Conservation (phyloP, 176 grass and related monocot species). For the Bothriochloa decipiens region DNA sequence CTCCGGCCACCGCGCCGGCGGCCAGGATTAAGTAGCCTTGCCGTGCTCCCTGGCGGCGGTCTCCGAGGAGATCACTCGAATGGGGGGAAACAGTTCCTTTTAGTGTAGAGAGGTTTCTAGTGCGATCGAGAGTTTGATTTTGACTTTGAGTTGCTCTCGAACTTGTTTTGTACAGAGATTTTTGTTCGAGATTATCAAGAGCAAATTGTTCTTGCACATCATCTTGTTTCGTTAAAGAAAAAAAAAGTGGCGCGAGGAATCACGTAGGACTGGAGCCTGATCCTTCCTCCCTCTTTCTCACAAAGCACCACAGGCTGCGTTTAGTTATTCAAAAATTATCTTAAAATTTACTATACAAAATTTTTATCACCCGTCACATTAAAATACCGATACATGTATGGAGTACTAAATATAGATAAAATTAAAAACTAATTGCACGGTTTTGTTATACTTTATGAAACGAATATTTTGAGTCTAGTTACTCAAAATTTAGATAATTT, state of each 20-base stretch:
- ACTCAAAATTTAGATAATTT: too few species aligned
- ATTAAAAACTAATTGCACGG: too few species aligned
- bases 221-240: not conserved
- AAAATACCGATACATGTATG: too few species aligned
- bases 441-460: too few species aligned
- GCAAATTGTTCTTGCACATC: conserved; percentile 24
- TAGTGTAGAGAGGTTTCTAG: conserved; percentile 31
- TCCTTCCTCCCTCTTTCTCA: not conserved
- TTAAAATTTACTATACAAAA: too few species aligned
- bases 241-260: not conserved
- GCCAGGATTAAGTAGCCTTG: conserved; percentile 46
- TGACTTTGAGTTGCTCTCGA: conserved; percentile 21
- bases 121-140: conserved; percentile 17
- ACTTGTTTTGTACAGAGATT: conserved; percentile 44
- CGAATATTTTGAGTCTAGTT: too few species aligned
- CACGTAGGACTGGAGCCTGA: not conserved
- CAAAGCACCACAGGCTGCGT: not conserved
- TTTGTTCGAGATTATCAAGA: conserved; percentile 33
- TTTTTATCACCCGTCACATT: too few species aligned
- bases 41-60: not conserved
- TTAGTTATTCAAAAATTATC: too few species aligned
- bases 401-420: too few species aligned
- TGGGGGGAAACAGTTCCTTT: not conserved
- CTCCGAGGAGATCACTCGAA: not conserved
- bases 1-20: conserved; percentile 4